phyloP scores from a whole-genome alignment of 2,329 filamentous ascomycete species.

The Sordariomycetes sp. region DNA sequence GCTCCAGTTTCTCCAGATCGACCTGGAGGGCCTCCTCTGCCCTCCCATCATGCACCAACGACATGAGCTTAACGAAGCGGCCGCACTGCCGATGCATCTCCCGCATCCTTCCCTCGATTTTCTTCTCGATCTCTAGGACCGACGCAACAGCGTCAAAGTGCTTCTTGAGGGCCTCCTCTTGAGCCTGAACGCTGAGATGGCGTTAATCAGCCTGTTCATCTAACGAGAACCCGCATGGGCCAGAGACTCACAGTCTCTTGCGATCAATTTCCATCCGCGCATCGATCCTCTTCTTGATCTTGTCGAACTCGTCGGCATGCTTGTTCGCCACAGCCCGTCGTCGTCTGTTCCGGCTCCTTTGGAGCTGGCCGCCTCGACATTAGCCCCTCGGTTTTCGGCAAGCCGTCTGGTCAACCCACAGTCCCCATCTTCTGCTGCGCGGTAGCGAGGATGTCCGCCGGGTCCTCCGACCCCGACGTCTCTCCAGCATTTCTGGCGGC shows the following conservation, averaged over 20 bases:
- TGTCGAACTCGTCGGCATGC: not conserved
- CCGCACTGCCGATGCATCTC: slow-evolving; percentile 2
- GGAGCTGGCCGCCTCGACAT: not conserved
- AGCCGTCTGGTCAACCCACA: not conserved
- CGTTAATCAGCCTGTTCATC: not conserved
- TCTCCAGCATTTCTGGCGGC: not conserved
- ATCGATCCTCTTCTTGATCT: slow-evolving; percentile 2
- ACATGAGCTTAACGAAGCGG: not conserved
- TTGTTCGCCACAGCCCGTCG: not conserved
- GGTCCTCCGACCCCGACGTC: slow-evolving; percentile 1
- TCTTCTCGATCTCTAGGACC: not conserved
- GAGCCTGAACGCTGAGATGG: not conserved
- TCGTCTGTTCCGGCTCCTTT: not conserved
- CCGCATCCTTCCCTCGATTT: not conserved
- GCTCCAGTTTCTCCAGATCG: not conserved
- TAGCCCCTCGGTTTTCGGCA: not conserved
- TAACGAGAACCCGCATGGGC: not conserved
- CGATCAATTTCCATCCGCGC: not conserved
- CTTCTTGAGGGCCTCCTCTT: not conserved
- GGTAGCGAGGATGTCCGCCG: slow-evolving; percentile 1
- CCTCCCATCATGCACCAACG: slow-evolving; percentile 2
- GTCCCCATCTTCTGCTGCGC: slow-evolving; percentile 4
- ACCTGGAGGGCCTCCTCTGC: not conserved
- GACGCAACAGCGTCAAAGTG: not conserved
- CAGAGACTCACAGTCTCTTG: not conserved